Evolutionary conservation across 2,329 filamentous ascomycete species (phyloP).

Genomic region (Penicillium paneum): DNA sequence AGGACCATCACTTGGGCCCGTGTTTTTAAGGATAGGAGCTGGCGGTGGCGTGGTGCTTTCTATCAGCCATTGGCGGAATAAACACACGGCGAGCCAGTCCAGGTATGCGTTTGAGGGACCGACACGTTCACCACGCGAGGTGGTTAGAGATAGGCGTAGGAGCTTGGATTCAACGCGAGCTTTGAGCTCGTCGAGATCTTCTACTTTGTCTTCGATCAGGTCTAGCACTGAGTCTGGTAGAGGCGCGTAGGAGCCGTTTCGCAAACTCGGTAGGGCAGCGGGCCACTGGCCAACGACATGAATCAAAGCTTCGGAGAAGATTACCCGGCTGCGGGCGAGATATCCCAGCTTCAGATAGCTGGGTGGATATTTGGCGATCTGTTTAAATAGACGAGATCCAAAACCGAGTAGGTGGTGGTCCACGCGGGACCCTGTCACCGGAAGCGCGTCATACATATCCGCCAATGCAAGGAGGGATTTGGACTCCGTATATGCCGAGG

Average conservation of each 20-base stretch:
- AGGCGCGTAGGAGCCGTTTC: slow-evolving; percentile 51
- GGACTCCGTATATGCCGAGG: slow-evolving; percentile 88
- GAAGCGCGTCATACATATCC: slow-evolving; percentile 90
- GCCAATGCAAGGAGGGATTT: slow-evolving; percentile 83
- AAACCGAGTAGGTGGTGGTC: slow-evolving; percentile 94
- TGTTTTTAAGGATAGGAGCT: slow-evolving; percentile 46
- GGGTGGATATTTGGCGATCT: slow-evolving; percentile 93
- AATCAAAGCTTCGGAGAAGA: slow-evolving; percentile 82
- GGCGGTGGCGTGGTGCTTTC: slow-evolving; percentile 79
- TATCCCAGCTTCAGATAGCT: slow-evolving; percentile 89
- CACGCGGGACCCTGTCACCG: slow-evolving; percentile 81
- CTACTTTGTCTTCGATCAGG: slow-evolving; percentile 90
- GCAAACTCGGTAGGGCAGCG: slow-evolving; percentile 70
- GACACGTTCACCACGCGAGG: slow-evolving; percentile 75
- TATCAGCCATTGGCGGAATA: slow-evolving; percentile 90
- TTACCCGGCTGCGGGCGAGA: slow-evolving; percentile 75
- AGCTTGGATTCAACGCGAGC: slow-evolving; percentile 75
- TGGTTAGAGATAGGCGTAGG: slow-evolving; percentile 76
- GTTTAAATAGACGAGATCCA: slow-evolving; percentile 86
- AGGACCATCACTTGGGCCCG: slow-evolving; percentile 3
- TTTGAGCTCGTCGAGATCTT: slow-evolving; percentile 82
- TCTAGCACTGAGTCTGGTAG: slow-evolving; percentile 76
- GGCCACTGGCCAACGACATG: slow-evolving; percentile 97
- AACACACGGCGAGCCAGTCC: slow-evolving; percentile 81
- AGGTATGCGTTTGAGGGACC: slow-evolving; percentile 75